Base-by-base conservation (phyloP, 1,284 basidiomycete genomes). In the Laetiporus sulphureus region DNA sequence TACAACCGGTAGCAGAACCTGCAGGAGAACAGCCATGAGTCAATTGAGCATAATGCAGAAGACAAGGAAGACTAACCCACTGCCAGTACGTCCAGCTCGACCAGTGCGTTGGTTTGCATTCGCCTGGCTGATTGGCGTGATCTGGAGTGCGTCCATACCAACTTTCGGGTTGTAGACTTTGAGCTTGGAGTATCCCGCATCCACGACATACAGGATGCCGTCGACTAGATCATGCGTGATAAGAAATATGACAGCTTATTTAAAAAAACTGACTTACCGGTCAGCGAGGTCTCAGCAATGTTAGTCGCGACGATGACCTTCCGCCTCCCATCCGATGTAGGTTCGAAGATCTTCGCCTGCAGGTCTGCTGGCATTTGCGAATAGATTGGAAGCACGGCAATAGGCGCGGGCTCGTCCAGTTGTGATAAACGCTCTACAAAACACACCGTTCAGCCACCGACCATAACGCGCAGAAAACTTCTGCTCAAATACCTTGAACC, bases 151-250 rank as follows among this genome's bases (percentile, higher is more conserved):
- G 57, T 99, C 96, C 96, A 99, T 99, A 48, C 96, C 96, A 48
- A 99, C 92, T 62, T 94, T 92, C 6, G 96, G 94, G 57, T 99
- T 99, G 72, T 99, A 99, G 27, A 99, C 94, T 64, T 99, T 99
- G 48, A 98, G 73, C 66, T 99, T 99, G 36, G 90, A 96, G 65
- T 92, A 99, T 0, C 96, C 96, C 0, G 90, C 80, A 59, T 99
- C 96, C 3, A 99, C 90, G 25, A 99, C 96, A 55, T 88, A 99
- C 39, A 97, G 73, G 57, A 99, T 99, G 57, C 96, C 96, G 56
- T 99, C 96, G 46, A 99, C 94, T 83, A 61, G 16, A n/a, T 46
- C 25, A 50, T 43, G 46, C 42, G 22, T 62, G 18, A 61, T 51
- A 8, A 29, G 7, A n/a, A 4, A 23, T 38, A 2, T 4, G 1